Base-by-base conservation (phyloP, 805 yeast genomes). In the Sungouiozyma intestinalis region DNA sequence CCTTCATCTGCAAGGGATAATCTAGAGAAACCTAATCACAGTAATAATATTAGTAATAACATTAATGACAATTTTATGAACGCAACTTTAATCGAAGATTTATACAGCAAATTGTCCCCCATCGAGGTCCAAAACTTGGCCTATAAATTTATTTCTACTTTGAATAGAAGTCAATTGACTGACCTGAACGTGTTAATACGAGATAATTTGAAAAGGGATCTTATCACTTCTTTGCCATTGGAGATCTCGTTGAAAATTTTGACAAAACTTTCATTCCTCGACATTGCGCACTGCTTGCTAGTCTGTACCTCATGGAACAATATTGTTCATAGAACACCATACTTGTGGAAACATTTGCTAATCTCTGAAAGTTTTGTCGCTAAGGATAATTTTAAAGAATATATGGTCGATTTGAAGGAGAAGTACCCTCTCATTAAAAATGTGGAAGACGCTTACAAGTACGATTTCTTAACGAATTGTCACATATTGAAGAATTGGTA, bases 401-500 rank as follows among this genome's bases (percentile, higher is more conserved):
- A 60, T 46, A 42, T 51, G 6, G 36, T 40, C 9, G 40, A 47
- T 14, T 38, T 50, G 32, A 39, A 42, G 17, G 3, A 14, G 66
- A 47, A 68, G 62, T 41, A 45, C 39, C 52, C 53, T 17, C 49
- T 20, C 20, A 43, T 49, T 20, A 42, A 60, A 38, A 55, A 65
- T 3, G 51, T 55, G 11, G 60, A 62, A 40, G 62, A 69, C 29
- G 48, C 65, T 8, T 52, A 58, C 31, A 72, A 70, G 36, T 62
- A 73, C 65, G 64, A 67, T 42, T 59, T 85, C 34, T 67, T 76
- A 31, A 64, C 68, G 40, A 76, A 88, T 55, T 88, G 97, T 95
- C 80, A 76, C 73, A 72, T 83, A 33, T 68, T 77, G 35, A 65
- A 68, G 42, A 76, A 92, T 57, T 92, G 98, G 97, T 81, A 77